A percentile compares a stretch with the other conserved stretches of the same genome.
Conservation (phyloP, 345 rosid genomes). For the Trapa incisa region DNA sequence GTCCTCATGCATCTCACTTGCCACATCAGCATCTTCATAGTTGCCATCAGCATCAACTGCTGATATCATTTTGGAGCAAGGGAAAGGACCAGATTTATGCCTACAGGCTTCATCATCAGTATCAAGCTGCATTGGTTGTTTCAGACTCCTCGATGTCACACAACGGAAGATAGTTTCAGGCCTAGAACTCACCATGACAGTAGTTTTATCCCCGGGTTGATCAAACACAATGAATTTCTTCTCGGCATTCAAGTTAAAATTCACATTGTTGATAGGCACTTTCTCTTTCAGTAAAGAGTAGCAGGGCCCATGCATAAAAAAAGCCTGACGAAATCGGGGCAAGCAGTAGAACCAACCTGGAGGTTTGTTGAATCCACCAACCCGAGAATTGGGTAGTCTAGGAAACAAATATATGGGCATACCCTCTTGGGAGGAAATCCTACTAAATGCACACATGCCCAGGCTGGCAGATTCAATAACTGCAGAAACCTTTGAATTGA, state of each 20-base stretch:
- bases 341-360: constrained; percentile 28
- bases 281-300: constrained; percentile 20
- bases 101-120: constrained; percentile 18
- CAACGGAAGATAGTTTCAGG: constrained; percentile 13
- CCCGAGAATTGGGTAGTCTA: constrained; percentile 23
- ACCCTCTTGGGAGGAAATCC: constrained; percentile 23
- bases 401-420: constrained; percentile 24
- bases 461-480: neutral
- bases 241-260: constrained; percentile 22
- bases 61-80: constrained; percentile 2
- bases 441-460: constrained; percentile 11
- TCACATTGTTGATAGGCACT: constrained; percentile 9
- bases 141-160: constrained; percentile 1
- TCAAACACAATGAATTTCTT: constrained; percentile 49
- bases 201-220: constrained; percentile 56
- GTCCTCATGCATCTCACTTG: constrained; percentile 84
- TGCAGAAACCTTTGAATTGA: constrained; percentile 31
- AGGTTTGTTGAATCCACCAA: constrained; percentile 28
- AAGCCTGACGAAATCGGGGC: constrained; percentile 25
- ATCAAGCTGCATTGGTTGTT: constrained; percentile 14
- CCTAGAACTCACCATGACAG: constrained; percentile 33
- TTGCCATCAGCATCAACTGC: constrained; percentile 12
- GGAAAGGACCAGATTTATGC: constrained; percentile 17
- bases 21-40: constrained; percentile 21
- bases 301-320: constrained; percentile 14